These are phyloP conservation scores for Quercus bicolor DNA, from an alignment of 306 rosid species.

Conservation along the genomic window DNA sequence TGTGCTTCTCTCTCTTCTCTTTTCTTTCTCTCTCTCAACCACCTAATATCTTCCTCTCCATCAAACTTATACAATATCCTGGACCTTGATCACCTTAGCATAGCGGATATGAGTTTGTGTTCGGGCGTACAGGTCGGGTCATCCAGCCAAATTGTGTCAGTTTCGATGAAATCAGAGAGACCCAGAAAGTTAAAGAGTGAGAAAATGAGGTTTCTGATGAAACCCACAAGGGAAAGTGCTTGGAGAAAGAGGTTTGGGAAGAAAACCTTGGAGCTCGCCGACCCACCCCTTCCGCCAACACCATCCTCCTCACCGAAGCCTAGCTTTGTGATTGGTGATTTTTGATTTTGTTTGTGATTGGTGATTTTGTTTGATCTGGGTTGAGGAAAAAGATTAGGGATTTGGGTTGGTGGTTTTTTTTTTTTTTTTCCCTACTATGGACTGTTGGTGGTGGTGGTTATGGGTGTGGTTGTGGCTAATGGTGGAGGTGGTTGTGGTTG, in stretches of 20 bases:
- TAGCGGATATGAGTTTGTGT: conserved; percentile 44
- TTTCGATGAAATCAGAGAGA: conserved; percentile 62
- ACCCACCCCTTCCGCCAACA: background rate
- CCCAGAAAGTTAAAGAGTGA: conserved; percentile 56
- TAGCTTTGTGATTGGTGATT: too few species aligned
- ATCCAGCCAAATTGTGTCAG: conserved; percentile 45
- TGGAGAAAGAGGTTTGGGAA: conserved; percentile 61
- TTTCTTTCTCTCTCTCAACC: conserved; percentile 26
- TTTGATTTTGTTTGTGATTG: too few species aligned
- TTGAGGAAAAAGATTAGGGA: too few species aligned
- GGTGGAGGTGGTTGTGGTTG: too few species aligned
- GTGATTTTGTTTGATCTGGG: too few species aligned
- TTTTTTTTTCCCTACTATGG: too few species aligned
- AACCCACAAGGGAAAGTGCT: conserved; percentile 53
- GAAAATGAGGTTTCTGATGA: conserved; percentile 46
- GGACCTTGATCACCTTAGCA: conserved; percentile 44
- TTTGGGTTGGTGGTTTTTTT: too few species aligned
- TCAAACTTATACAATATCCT: conserved; percentile 53
- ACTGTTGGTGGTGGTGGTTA: too few species aligned
- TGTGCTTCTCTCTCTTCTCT: conserved; percentile 47
- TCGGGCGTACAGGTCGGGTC: conserved; percentile 12
- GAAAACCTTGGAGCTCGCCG: conserved; percentile 43
- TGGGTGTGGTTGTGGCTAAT: too few species aligned
- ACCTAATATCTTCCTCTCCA: conserved; percentile 62
- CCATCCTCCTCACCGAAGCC: too few species aligned